Evolutionary conservation across 305 asterid species (phyloP).

Genomic region (Fraxinus xanthoxyloides): DNA sequence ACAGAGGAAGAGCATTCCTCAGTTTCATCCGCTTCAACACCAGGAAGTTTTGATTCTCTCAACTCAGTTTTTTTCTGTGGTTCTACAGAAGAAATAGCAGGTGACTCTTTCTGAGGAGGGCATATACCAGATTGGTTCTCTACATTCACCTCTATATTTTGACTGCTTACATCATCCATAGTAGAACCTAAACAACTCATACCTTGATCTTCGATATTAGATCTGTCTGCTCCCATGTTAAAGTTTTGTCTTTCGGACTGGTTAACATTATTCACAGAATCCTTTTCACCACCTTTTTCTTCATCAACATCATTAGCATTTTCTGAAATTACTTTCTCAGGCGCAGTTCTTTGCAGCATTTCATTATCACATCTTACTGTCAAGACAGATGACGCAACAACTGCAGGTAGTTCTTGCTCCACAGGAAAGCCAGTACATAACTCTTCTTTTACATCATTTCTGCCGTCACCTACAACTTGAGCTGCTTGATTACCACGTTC

Average conservation of each 20-base stretch:
- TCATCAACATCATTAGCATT: conserved; percentile 5
- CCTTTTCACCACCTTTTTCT: conserved; percentile 21
- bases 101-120: conserved; percentile 19
- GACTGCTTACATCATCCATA: conserved; percentile 14
- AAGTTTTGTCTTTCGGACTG: conserved; percentile 21
- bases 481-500: conserved; percentile 30
- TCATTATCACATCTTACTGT: conserved; percentile 21
- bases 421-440: conserved; percentile 6
- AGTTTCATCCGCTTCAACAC: conserved; percentile 25
- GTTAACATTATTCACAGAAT: background rate
- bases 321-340: conserved; percentile 18
- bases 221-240: background rate
- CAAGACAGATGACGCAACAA: conserved; percentile 1
- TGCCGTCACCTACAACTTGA: conserved; percentile 30
- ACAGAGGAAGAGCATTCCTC: conserved; percentile 21
- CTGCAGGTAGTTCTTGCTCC: conserved; percentile 20
- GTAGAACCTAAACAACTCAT: conserved; percentile 2
- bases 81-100: conserved; percentile 26
- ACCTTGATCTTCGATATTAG: conserved; percentile 20
- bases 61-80: conserved; percentile 26
- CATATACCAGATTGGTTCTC: conserved; percentile 26
- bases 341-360: conserved; percentile 16
- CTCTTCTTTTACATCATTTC: conserved; percentile 23
- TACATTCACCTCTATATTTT: conserved; percentile 16
- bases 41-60: conserved; percentile 23